Evolutionary conservation across 139 green algal genomes (phyloP), one percentile per base, ranked within the genome.

Genomic region (Chlamydomonas applanata): DNA sequence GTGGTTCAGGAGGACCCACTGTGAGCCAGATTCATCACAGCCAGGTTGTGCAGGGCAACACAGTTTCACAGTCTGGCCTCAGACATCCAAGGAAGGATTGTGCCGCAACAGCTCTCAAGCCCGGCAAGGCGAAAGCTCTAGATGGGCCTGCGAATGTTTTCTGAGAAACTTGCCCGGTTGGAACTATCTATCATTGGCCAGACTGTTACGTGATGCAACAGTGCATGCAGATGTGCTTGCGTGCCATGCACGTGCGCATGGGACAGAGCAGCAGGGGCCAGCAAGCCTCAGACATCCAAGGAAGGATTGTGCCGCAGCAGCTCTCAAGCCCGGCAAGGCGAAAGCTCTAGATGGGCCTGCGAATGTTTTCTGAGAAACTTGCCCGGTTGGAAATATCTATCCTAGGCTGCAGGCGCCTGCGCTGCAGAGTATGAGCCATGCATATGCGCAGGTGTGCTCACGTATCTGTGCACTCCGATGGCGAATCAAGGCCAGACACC

Each of bases 11-110:
- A 49, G 40, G 40, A 49, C 40, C 40, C 40, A 49, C 40, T 49
- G 40, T 11, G 7, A 49, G 40, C 40, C 40, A 49, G 7, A 49
- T 19, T 49, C 40, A 49, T 49, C 40, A 49, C 11, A 49, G 40
- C 40, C 11, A 7, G 40, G 11, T 62, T 27, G 40, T 49, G 40
- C 40, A 49, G 40, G 40, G 7, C 11, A 62, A 27, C 24, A 29
- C 53, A 14, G 9, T 73, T 2, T 32, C 24, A 29, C 53, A 14
- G 9, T 73, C 4, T 53, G 32, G 73, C 82, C 71, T 88, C 82
- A 89, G 82, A 89, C 83, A 90, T 88, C 84, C 87, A 91, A 90
- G 87, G 87, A 89, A 90, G 87, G 69, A 81, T 76, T 62, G 74
- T 60, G 78, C 75, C 82, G 86, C 86, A 91, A 35, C 75, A 91